phyloP scores from a whole-genome alignment of 2,329 filamentous ascomycete genomes.

The Drechslerella stenobrocha region DNA sequence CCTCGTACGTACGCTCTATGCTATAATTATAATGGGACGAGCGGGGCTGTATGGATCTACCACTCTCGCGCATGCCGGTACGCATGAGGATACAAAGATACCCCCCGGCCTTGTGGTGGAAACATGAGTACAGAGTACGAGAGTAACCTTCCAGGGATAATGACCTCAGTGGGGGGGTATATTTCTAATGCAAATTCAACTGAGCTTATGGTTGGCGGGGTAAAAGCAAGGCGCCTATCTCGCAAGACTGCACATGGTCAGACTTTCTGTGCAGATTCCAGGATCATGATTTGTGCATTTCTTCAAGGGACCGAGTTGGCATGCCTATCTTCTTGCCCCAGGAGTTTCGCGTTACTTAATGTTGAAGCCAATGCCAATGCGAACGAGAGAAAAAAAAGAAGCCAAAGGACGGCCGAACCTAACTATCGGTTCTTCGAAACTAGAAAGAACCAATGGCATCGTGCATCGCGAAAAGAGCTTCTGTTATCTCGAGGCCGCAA shows the following conservation, averaged over 20 bases:
- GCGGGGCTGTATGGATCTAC: neutral
- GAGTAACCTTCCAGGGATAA: neutral
- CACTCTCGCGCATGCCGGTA: too few species aligned
- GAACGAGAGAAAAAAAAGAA: conserved; percentile 13
- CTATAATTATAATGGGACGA: too few species aligned
- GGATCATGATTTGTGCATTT: too few species aligned
- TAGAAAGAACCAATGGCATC: conserved; percentile 24
- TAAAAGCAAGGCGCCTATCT: conserved; percentile 1
- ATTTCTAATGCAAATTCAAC: too few species aligned
- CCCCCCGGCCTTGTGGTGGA: neutral
- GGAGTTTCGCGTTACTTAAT: neutral
- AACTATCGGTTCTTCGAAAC: conserved; percentile 24
- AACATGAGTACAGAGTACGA: conserved; percentile 1
- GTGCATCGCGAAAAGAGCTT: too few species aligned
- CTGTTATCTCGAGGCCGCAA: neutral
- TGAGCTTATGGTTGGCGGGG: too few species aligned
- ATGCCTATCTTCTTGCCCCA: neutral
- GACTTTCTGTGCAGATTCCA: too few species aligned
- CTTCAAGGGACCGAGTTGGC: neutral
- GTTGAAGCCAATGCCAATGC: neutral
- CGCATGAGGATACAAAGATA: neutral
- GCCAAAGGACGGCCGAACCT: conserved; percentile 43
- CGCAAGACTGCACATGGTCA: too few species aligned
- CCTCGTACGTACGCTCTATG: too few species aligned
- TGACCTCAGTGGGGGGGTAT: neutral